These are phyloP conservation scores for Tagetes erecta DNA, from an alignment of 129 eudicot species.

Conservation along the genomic window DNA sequence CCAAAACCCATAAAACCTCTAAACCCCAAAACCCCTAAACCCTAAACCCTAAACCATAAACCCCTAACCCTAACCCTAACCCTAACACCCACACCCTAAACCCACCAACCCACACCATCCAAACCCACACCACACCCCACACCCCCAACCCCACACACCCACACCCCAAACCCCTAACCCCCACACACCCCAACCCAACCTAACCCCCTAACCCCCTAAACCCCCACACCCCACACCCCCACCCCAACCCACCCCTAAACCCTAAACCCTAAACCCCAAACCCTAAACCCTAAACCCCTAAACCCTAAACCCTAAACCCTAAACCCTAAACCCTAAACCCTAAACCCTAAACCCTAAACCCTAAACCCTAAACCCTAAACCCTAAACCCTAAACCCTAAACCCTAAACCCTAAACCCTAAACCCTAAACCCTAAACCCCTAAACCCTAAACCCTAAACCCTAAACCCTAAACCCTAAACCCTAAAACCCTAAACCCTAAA, in stretches of 20 bases:
- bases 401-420: too few relatives aligned
- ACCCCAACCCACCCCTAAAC: slow-evolving; percentile 18
- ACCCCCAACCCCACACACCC: slow-evolving; percentile 19
- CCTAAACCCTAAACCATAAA: too few relatives aligned
- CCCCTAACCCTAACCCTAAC: too few relatives aligned
- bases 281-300: slow-evolving; percentile 20
- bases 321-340: slow-evolving; percentile 23
- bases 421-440: too few relatives aligned
- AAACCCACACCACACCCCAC: slow-evolving; percentile 12
- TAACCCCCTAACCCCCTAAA: slow-evolving; percentile 11
- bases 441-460: too few relatives aligned
- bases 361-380: slow-evolving; percentile 2
- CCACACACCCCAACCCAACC: slow-evolving; percentile 14
- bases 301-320: slow-evolving; percentile 11
- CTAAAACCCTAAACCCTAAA: too few relatives aligned
- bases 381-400: too few relatives aligned
- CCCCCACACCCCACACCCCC: slow-evolving; percentile 19
- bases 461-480: too few relatives aligned
- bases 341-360: slow-evolving; percentile 23
- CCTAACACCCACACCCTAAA: slow-evolving; percentile 25
- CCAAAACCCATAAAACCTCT: too few relatives aligned
- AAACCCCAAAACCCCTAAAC: too few relatives aligned
- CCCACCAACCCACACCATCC: slow-evolving; percentile 24
- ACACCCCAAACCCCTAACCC: slow-evolving; percentile 19
- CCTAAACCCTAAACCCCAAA: slow-evolving; percentile 16